Evolutionary conservation across 805 yeast species (phyloP).

Genomic region (Diddensiella transvaalensis): DNA sequence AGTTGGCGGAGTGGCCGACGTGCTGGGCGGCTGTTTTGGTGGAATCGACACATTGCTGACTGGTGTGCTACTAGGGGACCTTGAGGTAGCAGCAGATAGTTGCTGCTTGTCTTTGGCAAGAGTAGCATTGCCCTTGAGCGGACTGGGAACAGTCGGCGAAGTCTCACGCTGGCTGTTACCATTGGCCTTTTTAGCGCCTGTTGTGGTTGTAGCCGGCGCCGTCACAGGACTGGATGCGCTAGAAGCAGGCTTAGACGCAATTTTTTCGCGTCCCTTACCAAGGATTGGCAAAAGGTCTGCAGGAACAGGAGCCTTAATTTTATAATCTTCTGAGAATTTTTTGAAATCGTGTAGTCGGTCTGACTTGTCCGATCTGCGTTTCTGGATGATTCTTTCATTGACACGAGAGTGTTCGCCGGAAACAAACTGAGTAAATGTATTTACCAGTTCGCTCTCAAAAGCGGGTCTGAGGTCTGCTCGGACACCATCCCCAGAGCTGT

Average conservation of each 20-base stretch:
- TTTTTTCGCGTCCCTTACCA: conserved; percentile 63
- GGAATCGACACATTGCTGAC: conserved; percentile 4
- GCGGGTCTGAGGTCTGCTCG: not conserved
- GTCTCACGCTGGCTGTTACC: not conserved
- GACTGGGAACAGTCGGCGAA: conserved; percentile 1
- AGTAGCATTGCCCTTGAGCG: not conserved
- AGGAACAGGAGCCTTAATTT: conserved; percentile 54
- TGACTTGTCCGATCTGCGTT: conserved; percentile 30
- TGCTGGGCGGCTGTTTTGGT: conserved; percentile 12
- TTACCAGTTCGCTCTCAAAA: conserved; percentile 29
- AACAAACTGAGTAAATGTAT: conserved; percentile 33
- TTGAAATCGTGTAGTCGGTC: conserved; percentile 44
- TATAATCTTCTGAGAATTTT: conserved; percentile 78
- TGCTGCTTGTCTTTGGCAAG: not conserved
- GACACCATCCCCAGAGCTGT: not conserved
- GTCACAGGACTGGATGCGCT: conserved; percentile 8
- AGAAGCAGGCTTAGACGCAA: conserved; percentile 24
- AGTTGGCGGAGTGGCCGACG: conserved; percentile 7
- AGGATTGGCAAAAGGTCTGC: conserved; percentile 65
- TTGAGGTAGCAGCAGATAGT: not conserved
- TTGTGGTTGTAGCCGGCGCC: not conserved
- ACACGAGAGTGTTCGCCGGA: conserved; percentile 22
- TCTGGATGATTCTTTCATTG: conserved; percentile 28
- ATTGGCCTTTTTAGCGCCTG: not conserved
- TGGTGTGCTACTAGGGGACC: conserved; percentile 6